Conservation (phyloP, 108 stramenopile genomes). For the Skeletonema potamos region DNA sequence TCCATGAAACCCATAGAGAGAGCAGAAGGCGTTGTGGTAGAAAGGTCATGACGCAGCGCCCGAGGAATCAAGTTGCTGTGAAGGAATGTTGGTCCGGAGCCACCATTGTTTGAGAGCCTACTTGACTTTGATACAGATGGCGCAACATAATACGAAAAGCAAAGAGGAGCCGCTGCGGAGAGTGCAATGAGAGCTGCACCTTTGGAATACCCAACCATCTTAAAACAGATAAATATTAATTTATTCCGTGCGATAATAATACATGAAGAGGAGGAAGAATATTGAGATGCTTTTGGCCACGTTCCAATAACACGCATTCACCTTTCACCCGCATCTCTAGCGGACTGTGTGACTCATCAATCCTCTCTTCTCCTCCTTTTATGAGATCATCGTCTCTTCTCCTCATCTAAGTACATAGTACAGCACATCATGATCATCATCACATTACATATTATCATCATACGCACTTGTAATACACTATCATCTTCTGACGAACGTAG, state of each 20-base stretch:
- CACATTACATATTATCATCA: too few species aligned
- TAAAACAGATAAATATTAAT: not conserved
- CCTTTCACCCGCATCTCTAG: too few species aligned
- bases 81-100: not conserved
- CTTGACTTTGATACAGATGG: not conserved
- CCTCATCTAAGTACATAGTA: too few species aligned
- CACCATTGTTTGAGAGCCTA: not conserved
- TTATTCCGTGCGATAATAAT: not conserved
- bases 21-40: slow-evolving; percentile 1
- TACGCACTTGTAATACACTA: too few species aligned
- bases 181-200: not conserved
- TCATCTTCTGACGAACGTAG: too few species aligned
- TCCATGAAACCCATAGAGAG: slow-evolving; percentile 82
- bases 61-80: not conserved
- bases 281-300: too few species aligned
- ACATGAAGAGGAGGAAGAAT: too few species aligned
- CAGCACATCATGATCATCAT: too few species aligned
- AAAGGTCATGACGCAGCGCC: not conserved
- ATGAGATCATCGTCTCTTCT: too few species aligned
- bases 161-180: not conserved
- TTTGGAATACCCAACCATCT: not conserved
- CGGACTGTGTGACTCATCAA: too few species aligned
- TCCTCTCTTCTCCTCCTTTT: too few species aligned
- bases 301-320: too few species aligned
- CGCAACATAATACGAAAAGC: not conserved